Percentiles rank a stretch among this genome's conserved stretches.
Conservation (phyloP, 495 filamentous ascomycete genomes). For the Aspergillus conjunctus region DNA sequence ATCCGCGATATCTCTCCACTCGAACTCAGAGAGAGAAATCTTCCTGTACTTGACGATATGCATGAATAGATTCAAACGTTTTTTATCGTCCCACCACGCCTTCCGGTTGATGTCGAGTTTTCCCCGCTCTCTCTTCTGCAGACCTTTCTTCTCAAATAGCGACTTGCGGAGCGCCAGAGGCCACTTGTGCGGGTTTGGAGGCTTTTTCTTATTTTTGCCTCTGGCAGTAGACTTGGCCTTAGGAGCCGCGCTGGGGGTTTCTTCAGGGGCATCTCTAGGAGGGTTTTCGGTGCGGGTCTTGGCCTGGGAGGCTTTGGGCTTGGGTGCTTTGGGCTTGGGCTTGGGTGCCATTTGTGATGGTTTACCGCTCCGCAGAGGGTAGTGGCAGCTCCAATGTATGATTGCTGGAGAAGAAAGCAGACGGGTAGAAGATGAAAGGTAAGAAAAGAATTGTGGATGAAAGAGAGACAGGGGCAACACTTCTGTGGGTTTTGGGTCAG, state of each 20-base stretch:
- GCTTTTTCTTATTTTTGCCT: not conserved
- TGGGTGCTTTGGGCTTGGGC: not conserved
- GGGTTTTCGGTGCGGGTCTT: not conserved
- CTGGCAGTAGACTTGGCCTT: not conserved
- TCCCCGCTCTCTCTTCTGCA: not conserved
- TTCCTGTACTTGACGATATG: not conserved
- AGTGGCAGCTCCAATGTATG: too few relatives aligned
- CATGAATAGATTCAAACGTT: not conserved
- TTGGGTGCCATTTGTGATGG: too few relatives aligned
- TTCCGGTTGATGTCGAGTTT: not conserved
- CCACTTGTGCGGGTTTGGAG: not conserved
- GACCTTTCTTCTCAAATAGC: not conserved
- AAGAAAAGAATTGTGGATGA: not conserved
- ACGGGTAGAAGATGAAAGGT: not conserved
- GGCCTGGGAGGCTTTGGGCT: not conserved
- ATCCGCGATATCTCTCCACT: constrained; percentile 5
- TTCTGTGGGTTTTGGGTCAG: not conserved
- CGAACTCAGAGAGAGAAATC: not conserved
- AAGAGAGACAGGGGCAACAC: not conserved
- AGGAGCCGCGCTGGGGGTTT: not conserved
- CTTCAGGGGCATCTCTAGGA: not conserved
- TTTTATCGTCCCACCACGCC: not conserved
- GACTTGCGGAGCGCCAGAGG: not conserved
- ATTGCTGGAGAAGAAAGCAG: too few relatives aligned
- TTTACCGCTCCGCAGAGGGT: too few relatives aligned